Evolutionary conservation across 2,329 filamentous ascomycete species (phyloP), one percentile per base, ranked within the genome.

Genomic region (Phialophora macrospora): DNA sequence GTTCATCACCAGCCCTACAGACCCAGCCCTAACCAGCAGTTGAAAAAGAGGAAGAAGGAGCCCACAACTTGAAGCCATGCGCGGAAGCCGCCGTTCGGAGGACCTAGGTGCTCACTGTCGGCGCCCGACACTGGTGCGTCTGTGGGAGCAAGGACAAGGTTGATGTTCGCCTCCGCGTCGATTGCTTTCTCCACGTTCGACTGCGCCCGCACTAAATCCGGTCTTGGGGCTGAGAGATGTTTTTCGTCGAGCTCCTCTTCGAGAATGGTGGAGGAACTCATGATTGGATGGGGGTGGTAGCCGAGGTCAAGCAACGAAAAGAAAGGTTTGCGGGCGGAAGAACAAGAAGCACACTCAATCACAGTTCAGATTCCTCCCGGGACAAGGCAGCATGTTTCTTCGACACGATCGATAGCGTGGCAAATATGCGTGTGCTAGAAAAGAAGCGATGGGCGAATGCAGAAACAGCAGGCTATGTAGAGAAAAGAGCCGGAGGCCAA

Each of bases 31-130:
- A 60, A 68, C 74, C 75, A 77, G 52, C 68, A 72, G 51, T 77
- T 77, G 69, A 78, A 75, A 61, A 74, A 74, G 1, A 77, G 65
- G 28, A 75, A 70, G 60, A 75, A 76, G 4, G 72, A 70, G 7
- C 72, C 74, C 1, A 72, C 28, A 0, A 76, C 74, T 62, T 77
- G 75, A 8, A 76, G 63, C 76, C 76, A 78, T 2, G 76, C 76
- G 20, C 49, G n/a, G 26, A 73, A 58, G 8, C 76, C 76, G 9
- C 76, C 75, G 67, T 78, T 72, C 7, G 73, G 73, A 30, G 68
- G 64, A 44, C 62, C 63, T n/a, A 55, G 63, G 54, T 68, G 64
- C 34, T 62, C 56, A 41, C 60, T 62, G 28, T 49, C 44, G 17
- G 6, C 17, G 30, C 11, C 48, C 24, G 55, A 60, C 11, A 62